phyloP scores from a whole-genome alignment of 371 early-diverging fungal genomes.

The Rhizopus delemar region DNA sequence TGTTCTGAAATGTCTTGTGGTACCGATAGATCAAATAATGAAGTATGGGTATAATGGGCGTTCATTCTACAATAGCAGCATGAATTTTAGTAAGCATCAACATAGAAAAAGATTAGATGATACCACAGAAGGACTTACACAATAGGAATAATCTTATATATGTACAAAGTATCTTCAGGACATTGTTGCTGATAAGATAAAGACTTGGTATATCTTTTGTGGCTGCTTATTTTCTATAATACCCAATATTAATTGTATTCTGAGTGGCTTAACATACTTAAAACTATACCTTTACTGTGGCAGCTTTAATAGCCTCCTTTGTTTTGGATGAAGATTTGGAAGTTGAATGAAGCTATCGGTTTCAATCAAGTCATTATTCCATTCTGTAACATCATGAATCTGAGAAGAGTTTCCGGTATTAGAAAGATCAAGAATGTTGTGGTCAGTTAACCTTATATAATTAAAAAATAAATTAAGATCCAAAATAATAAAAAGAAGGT shows the following conservation, averaged over 20 bases:
- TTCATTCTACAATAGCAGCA: constrained; percentile 8
- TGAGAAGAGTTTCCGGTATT: constrained; percentile 8
- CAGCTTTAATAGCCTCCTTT: too few relatives aligned
- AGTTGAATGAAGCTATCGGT: too few relatives aligned
- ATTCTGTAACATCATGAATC: background rate
- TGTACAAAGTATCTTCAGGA: constrained; percentile 7
- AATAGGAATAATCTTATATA: constrained; percentile 4
- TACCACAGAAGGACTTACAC: too few relatives aligned
- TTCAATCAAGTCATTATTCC: background rate
- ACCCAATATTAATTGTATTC: too few relatives aligned
- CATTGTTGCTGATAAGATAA: constrained; percentile 4
- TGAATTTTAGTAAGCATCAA: too few relatives aligned
- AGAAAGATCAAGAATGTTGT: constrained; percentile 5
- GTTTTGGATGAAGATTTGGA: too few relatives aligned
- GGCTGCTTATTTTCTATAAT: background rate
- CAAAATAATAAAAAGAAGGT: background rate
- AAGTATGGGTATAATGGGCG: background rate
- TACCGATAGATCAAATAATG: background rate
- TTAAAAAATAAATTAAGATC: background rate
- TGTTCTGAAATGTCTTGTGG: constrained; percentile 1
- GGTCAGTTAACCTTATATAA: background rate
- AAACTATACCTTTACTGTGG: too few relatives aligned
- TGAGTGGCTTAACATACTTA: too few relatives aligned
- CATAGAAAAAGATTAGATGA: background rate
- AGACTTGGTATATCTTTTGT: constrained; percentile 1